Evolutionary conservation across 1,284 basidiomycete genomes (phyloP).

Genomic region (Neonothopanus nambi): DNA sequence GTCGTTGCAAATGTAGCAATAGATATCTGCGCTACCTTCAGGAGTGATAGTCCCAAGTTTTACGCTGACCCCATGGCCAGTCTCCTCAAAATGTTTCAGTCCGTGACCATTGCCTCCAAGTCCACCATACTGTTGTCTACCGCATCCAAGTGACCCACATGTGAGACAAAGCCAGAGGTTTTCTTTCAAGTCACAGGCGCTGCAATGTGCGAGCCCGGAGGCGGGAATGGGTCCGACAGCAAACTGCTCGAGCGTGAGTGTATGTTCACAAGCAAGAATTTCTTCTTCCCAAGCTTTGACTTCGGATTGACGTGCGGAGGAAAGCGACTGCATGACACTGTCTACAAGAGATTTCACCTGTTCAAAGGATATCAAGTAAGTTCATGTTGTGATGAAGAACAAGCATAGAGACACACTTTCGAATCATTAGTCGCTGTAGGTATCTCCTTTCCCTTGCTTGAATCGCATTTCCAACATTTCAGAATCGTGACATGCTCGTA

Average conservation of each 20-base stretch:
- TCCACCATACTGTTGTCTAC: constrained; percentile 86
- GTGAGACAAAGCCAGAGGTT: constrained; percentile 96
- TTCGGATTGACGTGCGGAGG: constrained; percentile 89
- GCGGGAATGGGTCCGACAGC: constrained; percentile 4
- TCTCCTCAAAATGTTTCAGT: constrained; percentile 77
- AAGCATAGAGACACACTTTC: constrained; percentile 35
- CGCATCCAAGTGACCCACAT: constrained; percentile 95
- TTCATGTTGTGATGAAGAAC: neutral
- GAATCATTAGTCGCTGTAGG: constrained; percentile 32
- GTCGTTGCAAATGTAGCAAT: constrained; percentile 94
- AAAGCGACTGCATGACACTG: constrained; percentile 81
- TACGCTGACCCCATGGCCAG: constrained; percentile 83
- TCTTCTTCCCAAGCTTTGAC: constrained; percentile 99
- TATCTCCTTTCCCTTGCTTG: constrained; percentile 51
- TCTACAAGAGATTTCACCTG: constrained; percentile 62
- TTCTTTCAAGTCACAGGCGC: constrained; percentile 77
- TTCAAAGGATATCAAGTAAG: neutral
- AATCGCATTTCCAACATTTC: constrained; percentile 77
- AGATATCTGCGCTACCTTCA: constrained; percentile 83
- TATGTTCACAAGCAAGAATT: constrained; percentile 86
- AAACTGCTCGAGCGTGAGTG: constrained; percentile 74
- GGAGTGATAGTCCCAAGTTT: constrained; percentile 98
- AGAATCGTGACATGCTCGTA: constrained; percentile 73
- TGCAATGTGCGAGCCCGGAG: constrained; percentile 75
- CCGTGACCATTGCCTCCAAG: constrained; percentile 91